Base-by-base conservation (phyloP, 306 rosid genomes). In the Oemleria cerasiformis region DNA sequence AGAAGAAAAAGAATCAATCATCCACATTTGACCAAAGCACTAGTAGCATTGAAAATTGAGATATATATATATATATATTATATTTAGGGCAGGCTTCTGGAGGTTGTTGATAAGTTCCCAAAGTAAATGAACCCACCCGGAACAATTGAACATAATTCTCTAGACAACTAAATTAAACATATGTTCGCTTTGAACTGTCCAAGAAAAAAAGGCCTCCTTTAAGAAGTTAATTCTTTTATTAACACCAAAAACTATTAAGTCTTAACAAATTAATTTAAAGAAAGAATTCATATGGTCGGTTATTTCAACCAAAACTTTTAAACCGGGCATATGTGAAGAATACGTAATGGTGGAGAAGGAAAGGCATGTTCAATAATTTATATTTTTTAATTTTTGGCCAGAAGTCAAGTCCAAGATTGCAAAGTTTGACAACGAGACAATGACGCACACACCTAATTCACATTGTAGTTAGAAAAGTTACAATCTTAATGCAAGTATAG, bases 1-100 rank as follows among this genome's bases (percentile, higher is more conserved):
- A 75, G 68, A 71, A 36, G 38, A n/a, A 77, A 58, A 57, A 53
- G 58, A 71, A 15, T 50, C 36, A 54, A 38, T 47, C 65, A 41
- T 54, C 55, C 20, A 6, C 55, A 53, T 25, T 42, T 16, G 42
- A 71, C 49, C 39, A 57, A 78, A 39, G 16, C 38, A 73, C 64
- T 66, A 47, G 0, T 51, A 14, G 34, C 47, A 3, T 40, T 7
- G 47, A 60, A 60, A 60, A 36, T 36, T 60, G 59, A 39, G 23
- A 15, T 36, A 39, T 15, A 36, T 34, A n/a, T n/a, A n/a, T 30
- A 57, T 41, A 68, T 57, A 45, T 17, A 34, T 47, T 17, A 64
- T 14, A 49, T 17, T 42, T 41, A 64, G 50, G 9, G 21, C 48
- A 63, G 17, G 76, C 30, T 56, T 60, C 47, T 53, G 9, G 51